These are phyloP conservation scores for Nemania diffusa DNA, from an alignment of 2,329 filamentous ascomycete species.

Conservation along the genomic window DNA sequence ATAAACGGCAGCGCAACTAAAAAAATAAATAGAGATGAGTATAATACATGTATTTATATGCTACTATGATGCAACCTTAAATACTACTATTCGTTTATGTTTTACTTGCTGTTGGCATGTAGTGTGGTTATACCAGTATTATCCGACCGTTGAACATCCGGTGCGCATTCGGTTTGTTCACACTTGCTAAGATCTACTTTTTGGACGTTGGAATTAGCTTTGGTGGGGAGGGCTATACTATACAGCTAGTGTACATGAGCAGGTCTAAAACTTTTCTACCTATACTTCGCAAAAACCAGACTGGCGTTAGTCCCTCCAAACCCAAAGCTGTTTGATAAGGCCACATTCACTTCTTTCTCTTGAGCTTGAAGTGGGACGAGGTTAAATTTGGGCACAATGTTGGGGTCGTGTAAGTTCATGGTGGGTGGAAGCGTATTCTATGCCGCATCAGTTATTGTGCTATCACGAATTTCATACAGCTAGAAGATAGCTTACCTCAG, in stretches of 20 bases:
- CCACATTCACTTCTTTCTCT: conserved; percentile 74
- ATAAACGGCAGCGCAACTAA: no score
- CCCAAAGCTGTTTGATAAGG: conserved; percentile 94
- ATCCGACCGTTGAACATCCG: no score
- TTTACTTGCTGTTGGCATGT: no score
- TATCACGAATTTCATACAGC: background rate
- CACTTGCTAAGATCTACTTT: background rate
- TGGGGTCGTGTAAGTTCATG: conserved; percentile 77
- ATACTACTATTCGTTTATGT: background rate
- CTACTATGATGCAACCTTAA: background rate
- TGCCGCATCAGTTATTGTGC: conserved; percentile 12
- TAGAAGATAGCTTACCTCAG: conserved; percentile 68
- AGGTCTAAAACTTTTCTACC: background rate
- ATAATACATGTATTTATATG: no score
- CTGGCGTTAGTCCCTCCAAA: conserved; percentile 97
- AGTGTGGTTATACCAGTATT: no score
- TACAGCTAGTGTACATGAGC: conserved; percentile 17
- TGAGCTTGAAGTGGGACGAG: conserved; percentile 81
- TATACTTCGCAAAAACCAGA: conserved; percentile 72
- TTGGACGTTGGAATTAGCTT: background rate
- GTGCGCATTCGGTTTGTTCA: no score
- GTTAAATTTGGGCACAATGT: conserved; percentile 80
- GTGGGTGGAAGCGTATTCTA: conserved; percentile 87
- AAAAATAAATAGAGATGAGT: no score
- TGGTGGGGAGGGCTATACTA: background rate